Evolutionary conservation across 2,329 filamentous ascomycete genomes (phyloP).

Genomic region (Aspergillus jensenii): DNA sequence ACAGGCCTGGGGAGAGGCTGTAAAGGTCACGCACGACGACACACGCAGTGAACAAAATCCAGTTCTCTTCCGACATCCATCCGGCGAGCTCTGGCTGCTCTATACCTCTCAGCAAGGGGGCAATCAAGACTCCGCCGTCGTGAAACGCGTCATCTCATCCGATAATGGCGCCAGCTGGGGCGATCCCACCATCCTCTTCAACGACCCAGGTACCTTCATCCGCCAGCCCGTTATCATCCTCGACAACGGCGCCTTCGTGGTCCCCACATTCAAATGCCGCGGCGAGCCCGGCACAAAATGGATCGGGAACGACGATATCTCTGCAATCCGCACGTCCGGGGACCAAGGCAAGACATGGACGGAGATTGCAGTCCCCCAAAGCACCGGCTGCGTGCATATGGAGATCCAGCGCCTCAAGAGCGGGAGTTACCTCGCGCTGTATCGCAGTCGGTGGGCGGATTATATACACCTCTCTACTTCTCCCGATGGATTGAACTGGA

Average conservation of each 20-base stretch:
- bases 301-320: constrained; percentile 7
- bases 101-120: constrained; percentile 1
- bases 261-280: constrained; percentile 3
- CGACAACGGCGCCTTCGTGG: background rate
- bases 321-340: background rate
- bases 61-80: background rate
- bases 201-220: constrained; percentile 5
- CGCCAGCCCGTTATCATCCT: constrained; percentile 2
- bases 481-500: background rate
- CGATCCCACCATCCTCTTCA: background rate
- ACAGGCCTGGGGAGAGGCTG: background rate
- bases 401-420: constrained; percentile 2
- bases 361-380: background rate
- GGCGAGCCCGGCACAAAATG: constrained; percentile 2
- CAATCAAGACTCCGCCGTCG: constrained; percentile 1
- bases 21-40: constrained; percentile 1
- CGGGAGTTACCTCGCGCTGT: background rate
- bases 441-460: constrained; percentile 6
- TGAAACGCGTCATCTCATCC: background rate
- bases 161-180: background rate
- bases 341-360: constrained; percentile 5
- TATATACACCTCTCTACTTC: background rate
- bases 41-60: constrained; percentile 6
- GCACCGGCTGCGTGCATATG: constrained; percentile 6
- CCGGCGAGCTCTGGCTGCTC: background rate